phyloP scores from a whole-genome alignment of 495 filamentous ascomycete genomes.

The Aspergillus saccharolyticus region DNA sequence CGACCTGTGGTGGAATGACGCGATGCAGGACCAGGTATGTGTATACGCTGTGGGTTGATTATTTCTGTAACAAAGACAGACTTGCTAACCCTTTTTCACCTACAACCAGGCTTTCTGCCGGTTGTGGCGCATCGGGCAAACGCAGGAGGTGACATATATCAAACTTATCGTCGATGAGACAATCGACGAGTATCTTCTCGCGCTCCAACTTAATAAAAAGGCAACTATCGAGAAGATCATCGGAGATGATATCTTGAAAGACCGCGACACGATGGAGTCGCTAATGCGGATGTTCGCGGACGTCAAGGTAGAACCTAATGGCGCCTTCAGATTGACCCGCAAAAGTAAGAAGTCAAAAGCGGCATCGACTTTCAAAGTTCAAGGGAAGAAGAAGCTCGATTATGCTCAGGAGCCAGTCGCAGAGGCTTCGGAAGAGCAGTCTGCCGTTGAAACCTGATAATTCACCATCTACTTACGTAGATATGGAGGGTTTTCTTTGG shows the following conservation, averaged over 20 bases:
- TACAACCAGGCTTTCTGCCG: conserved; percentile 63
- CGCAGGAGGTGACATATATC: conserved; percentile 46
- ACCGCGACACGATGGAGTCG: conserved; percentile 1
- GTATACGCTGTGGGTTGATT: conserved; percentile 11
- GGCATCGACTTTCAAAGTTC: not conserved
- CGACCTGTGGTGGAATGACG: conserved; percentile 59
- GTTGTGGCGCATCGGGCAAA: conserved; percentile 59
- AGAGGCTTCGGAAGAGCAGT: too few relatives aligned
- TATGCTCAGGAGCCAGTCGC: too few relatives aligned
- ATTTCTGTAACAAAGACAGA: not conserved
- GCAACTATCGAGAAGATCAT: conserved; percentile 25
- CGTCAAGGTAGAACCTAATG: not conserved
- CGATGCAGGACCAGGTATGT: conserved; percentile 43
- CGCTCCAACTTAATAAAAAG: conserved; percentile 28
- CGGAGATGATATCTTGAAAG: conserved; percentile 16
- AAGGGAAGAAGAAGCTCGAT: conserved; percentile 1
- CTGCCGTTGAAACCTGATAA: too few relatives aligned
- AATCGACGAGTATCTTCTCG: conserved; percentile 48
- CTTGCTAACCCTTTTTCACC: conserved; percentile 19
- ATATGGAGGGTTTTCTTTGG: too few relatives aligned
- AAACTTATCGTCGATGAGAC: conserved; percentile 46
- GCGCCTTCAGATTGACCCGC: not conserved
- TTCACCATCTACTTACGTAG: too few relatives aligned
- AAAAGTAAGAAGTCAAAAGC: conserved; percentile 1
- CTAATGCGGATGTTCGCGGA: conserved; percentile 17